These are phyloP conservation scores for Atkinsonella hypoxylon DNA, from an alignment of 2,329 filamentous ascomycete genomes.

Conservation along the genomic window DNA sequence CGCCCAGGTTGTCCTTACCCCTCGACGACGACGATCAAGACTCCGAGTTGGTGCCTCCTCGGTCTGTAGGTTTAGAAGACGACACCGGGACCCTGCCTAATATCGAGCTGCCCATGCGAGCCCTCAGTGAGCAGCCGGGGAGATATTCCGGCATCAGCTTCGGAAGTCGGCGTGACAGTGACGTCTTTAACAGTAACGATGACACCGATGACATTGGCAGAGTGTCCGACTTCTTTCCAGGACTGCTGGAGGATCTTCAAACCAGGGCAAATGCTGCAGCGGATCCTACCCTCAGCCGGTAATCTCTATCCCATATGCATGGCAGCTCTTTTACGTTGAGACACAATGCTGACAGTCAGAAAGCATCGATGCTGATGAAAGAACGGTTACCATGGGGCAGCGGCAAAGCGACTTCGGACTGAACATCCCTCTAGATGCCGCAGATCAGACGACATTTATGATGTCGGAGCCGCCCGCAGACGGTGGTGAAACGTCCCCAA, in stretches of 20 bases:
- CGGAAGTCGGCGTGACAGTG: slow-evolving; percentile 41
- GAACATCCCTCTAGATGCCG: slow-evolving; percentile 34
- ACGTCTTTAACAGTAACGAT: slow-evolving; percentile 29
- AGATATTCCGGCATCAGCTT: slow-evolving; percentile 41
- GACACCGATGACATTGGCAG: slow-evolving; percentile 30
- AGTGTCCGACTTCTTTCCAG: slow-evolving; percentile 41
- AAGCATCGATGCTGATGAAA: slow-evolving; percentile 28
- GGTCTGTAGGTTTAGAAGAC: slow-evolving; percentile 42
- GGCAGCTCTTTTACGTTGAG: neutral
- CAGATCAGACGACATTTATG: slow-evolving; percentile 40
- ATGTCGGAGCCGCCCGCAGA: slow-evolving; percentile 25
- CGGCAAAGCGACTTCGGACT: slow-evolving; percentile 40
- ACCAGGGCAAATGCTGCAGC: slow-evolving; percentile 23
- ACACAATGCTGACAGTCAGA: slow-evolving; percentile 5
- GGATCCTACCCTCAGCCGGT: slow-evolving; percentile 34
- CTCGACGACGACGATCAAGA: slow-evolving; percentile 36
- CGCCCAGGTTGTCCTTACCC: slow-evolving; percentile 44
- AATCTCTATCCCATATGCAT: slow-evolving; percentile 6
- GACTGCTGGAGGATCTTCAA: slow-evolving; percentile 30
- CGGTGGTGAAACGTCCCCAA: slow-evolving; percentile 14
- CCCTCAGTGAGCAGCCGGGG: slow-evolving; percentile 31
- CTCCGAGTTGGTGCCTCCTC: slow-evolving; percentile 39
- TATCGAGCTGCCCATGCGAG: slow-evolving; percentile 46
- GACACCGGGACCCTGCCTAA: slow-evolving; percentile 47
- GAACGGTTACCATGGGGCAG: slow-evolving; percentile 25